Conservation (phyloP, 306 rosid species). For the Coriaria nepalensis region DNA sequence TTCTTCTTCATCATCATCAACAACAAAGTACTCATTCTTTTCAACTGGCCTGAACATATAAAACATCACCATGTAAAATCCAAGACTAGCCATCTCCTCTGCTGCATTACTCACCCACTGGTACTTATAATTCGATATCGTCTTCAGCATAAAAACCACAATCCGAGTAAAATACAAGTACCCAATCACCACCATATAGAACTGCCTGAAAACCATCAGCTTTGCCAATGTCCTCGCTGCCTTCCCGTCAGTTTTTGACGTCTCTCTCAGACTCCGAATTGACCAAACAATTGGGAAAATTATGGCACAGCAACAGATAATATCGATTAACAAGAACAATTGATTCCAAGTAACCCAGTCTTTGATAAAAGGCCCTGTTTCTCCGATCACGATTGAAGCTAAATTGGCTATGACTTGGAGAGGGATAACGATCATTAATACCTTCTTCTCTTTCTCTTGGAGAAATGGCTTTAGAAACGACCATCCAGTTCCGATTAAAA, state of each 20-base stretch:
- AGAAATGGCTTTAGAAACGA: slow-evolving; percentile 70
- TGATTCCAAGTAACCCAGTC: slow-evolving; percentile 97
- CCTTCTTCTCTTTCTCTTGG: slow-evolving; percentile 82
- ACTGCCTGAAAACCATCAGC: slow-evolving; percentile 77
- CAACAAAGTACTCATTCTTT: slow-evolving; percentile 69
- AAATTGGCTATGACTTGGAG: slow-evolving; percentile 80
- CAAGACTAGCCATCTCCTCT: slow-evolving; percentile 71
- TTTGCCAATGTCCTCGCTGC: slow-evolving; percentile 73
- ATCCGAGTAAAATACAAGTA: slow-evolving; percentile 73
- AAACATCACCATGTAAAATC: slow-evolving; percentile 65
- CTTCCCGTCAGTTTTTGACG: slow-evolving; percentile 82
- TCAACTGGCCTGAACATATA: slow-evolving; percentile 91
- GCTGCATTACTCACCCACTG: slow-evolving; percentile 94
- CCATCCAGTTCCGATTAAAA: slow-evolving; percentile 86
- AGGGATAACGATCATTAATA: slow-evolving; percentile 75
- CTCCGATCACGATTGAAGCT: slow-evolving; percentile 88
- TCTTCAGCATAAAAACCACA: slow-evolving; percentile 72
- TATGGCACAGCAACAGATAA: slow-evolving; percentile 83
- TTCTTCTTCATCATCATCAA: slow-evolving; percentile 93
- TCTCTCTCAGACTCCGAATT: slow-evolving; percentile 66
- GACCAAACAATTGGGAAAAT: slow-evolving; percentile 96
- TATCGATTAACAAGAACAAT: slow-evolving; percentile 77
- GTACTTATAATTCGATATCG: slow-evolving; percentile 79
- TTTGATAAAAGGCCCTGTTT: slow-evolving; percentile 81
- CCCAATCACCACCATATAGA: slow-evolving; percentile 80